A percentile compares a stretch with the other conserved stretches of the same genome.
Evolutionary conservation across 805 yeast species (phyloP).

Genomic region (Maudiozyma bulderi): DNA sequence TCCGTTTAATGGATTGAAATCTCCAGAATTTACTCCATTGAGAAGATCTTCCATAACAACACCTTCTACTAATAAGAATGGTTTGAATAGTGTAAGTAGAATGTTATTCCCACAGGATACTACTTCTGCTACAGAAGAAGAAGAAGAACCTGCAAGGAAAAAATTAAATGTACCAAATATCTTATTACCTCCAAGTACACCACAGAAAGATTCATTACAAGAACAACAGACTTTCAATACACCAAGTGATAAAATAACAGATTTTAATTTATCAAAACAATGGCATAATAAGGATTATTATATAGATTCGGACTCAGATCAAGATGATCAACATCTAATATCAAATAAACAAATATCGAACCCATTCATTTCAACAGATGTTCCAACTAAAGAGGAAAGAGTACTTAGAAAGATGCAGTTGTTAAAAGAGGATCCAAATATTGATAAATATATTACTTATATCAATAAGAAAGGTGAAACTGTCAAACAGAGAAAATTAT

Average conservation of each 20-base stretch:
- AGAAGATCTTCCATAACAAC: conserved; percentile 8
- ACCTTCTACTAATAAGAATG: background rate
- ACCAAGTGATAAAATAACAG: conserved; percentile 29
- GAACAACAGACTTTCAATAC: conserved; percentile 22
- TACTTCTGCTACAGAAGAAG: background rate
- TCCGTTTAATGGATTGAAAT: conserved; percentile 21
- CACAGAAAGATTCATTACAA: background rate
- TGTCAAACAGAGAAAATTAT: conserved; percentile 17
- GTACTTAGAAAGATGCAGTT: conserved; percentile 9
- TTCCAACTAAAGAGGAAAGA: conserved; percentile 9
- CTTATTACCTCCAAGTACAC: background rate
- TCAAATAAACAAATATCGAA: conserved; percentile 3
- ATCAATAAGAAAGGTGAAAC: conserved; percentile 29
- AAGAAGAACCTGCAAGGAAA: background rate
- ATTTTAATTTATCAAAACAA: conserved; percentile 24
- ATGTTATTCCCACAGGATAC: conserved; percentile 17
- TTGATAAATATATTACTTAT: conserved; percentile 21
- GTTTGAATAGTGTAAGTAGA: conserved; percentile 15
- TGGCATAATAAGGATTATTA: conserved; percentile 26
- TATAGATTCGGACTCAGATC: conserved; percentile 9
- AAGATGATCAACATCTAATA: conserved; percentile 7
- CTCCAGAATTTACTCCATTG: conserved; percentile 27
- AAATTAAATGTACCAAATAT: background rate
- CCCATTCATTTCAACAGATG: conserved; percentile 12
- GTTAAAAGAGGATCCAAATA: conserved; percentile 13